Percentiles rank a stretch among this genome's conserved stretches.
Evolutionary conservation across 768 basidiomycete species (phyloP).

Genomic region (Lentinula guzmanii): DNA sequence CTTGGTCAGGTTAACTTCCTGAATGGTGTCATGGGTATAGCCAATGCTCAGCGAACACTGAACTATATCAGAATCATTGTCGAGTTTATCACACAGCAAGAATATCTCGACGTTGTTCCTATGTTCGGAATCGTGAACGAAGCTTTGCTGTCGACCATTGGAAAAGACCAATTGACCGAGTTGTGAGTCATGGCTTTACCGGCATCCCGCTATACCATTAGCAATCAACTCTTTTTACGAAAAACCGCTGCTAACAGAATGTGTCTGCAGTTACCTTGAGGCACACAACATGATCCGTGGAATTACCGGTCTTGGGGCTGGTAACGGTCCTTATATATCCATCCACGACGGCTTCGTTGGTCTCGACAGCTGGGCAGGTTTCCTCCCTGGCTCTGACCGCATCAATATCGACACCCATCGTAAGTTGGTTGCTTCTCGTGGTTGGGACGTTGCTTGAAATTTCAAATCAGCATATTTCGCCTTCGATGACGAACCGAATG

Average conservation of each 20-base stretch:
- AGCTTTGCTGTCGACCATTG: conserved; percentile 47
- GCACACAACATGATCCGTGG: conserved; percentile 59
- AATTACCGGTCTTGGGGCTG: conserved; percentile 70
- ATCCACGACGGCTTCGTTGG: conserved; percentile 48
- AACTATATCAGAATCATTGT: conserved; percentile 74
- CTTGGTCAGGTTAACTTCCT: conserved; percentile 60
- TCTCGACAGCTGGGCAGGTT: conserved; percentile 34
- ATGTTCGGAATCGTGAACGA: conserved; percentile 67
- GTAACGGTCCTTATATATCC: conserved; percentile 54
- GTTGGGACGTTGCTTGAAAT: neutral
- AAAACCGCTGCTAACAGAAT: conserved; percentile 10
- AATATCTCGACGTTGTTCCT: conserved; percentile 61
- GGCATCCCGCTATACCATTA: conserved; percentile 17
- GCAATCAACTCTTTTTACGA: conserved; percentile 9
- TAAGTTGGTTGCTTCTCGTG: conserved; percentile 13
- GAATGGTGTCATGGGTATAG: conserved; percentile 76
- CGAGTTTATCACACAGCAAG: conserved; percentile 79
- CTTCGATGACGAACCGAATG: conserved; percentile 29
- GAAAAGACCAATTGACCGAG: conserved; percentile 42
- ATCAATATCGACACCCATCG: conserved; percentile 46
- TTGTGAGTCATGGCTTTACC: conserved; percentile 51
- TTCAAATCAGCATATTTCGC: conserved; percentile 29
- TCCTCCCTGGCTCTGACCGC: conserved; percentile 45
- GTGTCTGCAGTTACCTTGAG: conserved; percentile 44
- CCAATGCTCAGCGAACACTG: conserved; percentile 77